These are phyloP conservation scores for Tripterygium wilfordii DNA, from an alignment of 177 flowering plant genomes.

Conservation along the genomic window DNA sequence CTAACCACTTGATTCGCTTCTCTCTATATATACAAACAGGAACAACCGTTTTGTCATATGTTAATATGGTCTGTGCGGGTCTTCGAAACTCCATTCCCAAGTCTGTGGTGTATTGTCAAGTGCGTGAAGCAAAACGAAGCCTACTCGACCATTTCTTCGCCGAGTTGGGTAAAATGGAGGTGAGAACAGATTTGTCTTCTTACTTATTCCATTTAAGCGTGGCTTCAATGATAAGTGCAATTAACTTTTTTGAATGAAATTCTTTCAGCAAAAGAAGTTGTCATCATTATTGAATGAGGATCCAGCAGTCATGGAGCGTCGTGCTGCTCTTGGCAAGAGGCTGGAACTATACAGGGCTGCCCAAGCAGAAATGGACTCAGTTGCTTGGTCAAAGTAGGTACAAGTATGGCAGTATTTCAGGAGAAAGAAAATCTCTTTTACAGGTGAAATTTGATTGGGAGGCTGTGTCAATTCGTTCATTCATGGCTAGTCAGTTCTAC, in stretches of 20 bases:
- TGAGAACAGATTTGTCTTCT: constrained; percentile 12
- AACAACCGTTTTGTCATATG: constrained; percentile 74
- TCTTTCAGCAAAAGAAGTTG: constrained; percentile 47
- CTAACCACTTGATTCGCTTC: not conserved
- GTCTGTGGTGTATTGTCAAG: constrained; percentile 89
- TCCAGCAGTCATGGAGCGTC: constrained; percentile 74
- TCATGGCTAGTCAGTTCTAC: no score
- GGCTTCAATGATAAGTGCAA: not conserved
- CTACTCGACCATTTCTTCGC: constrained; percentile 86
- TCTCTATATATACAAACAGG: constrained; percentile 38
- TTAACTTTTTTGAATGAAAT: not conserved
- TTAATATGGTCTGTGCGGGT: constrained; percentile 72
- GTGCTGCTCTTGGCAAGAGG: constrained; percentile 60
- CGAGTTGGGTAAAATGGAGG: constrained; percentile 82
- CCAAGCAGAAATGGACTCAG: constrained; percentile 67
- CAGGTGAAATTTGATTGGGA: no score
- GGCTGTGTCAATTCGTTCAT: no score
- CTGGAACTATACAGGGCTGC: constrained; percentile 72
- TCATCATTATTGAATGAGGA: constrained; percentile 59
- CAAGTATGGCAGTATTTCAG: no score
- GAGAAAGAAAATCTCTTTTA: no score
- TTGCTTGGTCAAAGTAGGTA: constrained; percentile 64
- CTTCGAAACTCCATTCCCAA: constrained; percentile 87
- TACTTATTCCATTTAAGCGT: not conserved
- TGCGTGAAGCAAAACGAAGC: constrained; percentile 89